A percentile compares a stretch with the other conserved stretches of the same genome.
phyloP scores from a whole-genome alignment of 768 basidiomycete species.

The Boletus rufocinnamomeus region DNA sequence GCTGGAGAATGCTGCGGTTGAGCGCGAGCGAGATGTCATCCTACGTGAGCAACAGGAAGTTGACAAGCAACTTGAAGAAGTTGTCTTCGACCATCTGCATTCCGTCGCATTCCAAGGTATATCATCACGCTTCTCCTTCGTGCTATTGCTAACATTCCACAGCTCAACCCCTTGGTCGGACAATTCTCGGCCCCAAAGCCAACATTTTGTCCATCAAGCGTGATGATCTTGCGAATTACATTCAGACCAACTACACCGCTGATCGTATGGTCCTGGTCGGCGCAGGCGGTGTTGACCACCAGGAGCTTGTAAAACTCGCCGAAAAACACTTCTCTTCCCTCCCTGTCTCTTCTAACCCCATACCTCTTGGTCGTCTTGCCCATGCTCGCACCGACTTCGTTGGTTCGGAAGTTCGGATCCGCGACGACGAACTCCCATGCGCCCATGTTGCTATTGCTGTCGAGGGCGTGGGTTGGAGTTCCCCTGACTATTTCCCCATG shows the following conservation, averaged over 20 bases:
- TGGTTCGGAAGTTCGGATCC: conserved; percentile 93
- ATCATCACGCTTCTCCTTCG: conserved; percentile 1
- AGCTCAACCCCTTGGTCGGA: conserved; percentile 95
- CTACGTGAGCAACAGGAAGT: conserved; percentile 98
- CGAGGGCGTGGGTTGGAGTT: conserved; percentile 97
- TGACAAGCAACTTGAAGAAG: conserved; percentile 97
- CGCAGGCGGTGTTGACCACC: conserved; percentile 92
- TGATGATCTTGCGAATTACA: conserved; percentile 86
- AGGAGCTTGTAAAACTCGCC: conserved; percentile 90
- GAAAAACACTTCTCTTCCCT: conserved; percentile 90
- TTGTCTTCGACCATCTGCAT: conserved; percentile 98
- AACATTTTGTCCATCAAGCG: conserved; percentile 96
- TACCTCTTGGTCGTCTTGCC: conserved; percentile 80
- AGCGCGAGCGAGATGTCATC: conserved; percentile 95
- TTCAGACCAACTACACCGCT: conserved; percentile 96
- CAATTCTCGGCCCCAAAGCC: conserved; percentile 93
- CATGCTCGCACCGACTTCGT: conserved; percentile 81
- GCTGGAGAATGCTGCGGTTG: conserved; percentile 83
- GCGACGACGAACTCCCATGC: conserved; percentile 87
- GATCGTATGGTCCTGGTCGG: conserved; percentile 99
- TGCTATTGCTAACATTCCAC: conserved; percentile 14
- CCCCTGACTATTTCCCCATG: conserved; percentile 99
- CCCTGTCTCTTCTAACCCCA: conserved; percentile 84
- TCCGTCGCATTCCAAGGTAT: conserved; percentile 94
- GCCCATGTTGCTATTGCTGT: conserved; percentile 96